phyloP scores from a whole-genome alignment of 2,329 filamentous ascomycete species.

The Calonectria pseudoturangicola region DNA sequence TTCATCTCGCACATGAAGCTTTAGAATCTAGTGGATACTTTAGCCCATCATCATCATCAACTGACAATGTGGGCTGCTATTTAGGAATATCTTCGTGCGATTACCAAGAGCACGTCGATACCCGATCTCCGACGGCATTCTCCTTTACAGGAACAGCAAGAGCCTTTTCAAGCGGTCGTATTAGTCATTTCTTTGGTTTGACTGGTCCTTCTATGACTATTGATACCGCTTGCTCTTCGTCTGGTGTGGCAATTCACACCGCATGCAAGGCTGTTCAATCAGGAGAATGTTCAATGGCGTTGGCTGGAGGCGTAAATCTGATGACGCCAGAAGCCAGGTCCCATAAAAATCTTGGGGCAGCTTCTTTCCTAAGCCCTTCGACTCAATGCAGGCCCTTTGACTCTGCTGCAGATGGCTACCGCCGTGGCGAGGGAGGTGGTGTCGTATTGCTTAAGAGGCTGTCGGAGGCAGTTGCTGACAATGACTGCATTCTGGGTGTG shows the following conservation, averaged over 20 bases:
- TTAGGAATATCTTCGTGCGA: not conserved
- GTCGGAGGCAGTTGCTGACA: not conserved
- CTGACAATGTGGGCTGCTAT: slow-evolving; percentile 1
- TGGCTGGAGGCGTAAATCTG: not conserved
- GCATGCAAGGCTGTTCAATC: slow-evolving; percentile 4
- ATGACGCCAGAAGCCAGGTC: not conserved
- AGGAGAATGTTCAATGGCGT: not conserved
- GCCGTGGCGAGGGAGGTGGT: slow-evolving; percentile 4
- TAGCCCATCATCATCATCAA: not conserved
- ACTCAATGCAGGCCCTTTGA: not conserved
- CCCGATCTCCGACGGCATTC: slow-evolving; percentile 2
- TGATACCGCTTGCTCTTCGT: slow-evolving; percentile 4
- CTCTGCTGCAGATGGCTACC: slow-evolving; percentile 3
- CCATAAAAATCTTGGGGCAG: not conserved
- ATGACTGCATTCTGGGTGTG: not conserved
- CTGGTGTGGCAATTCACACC: slow-evolving; percentile 3
- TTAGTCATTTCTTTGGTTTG: slow-evolving; percentile 1
- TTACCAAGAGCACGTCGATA: not conserved
- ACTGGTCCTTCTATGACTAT: not conserved
- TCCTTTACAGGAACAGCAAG: slow-evolving; percentile 2
- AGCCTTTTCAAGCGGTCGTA: not conserved
- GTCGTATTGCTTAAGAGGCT: not conserved
- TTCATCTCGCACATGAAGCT: not conserved
- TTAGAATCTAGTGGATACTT: not conserved
- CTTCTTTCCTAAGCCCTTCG: not conserved